These are phyloP conservation scores for Leccinum variicolor DNA, from an alignment of 768 basidiomycete genomes.

Conservation along the genomic window DNA sequence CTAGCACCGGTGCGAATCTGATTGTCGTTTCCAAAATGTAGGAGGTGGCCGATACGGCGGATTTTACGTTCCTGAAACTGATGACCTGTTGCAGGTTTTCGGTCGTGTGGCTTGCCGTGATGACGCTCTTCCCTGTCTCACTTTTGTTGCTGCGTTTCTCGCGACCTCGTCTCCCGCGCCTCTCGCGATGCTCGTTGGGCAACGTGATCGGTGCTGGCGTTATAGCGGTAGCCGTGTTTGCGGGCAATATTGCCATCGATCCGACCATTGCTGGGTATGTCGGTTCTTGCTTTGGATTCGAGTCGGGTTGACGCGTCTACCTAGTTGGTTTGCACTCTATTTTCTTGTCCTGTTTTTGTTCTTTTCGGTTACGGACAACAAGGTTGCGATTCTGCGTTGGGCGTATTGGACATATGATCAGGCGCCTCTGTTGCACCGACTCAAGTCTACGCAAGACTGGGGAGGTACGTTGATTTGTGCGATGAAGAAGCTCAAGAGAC, in stretches of 20 bases:
- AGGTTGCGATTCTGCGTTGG: constrained; percentile 49
- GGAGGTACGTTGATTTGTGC: constrained; percentile 39
- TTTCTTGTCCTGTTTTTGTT: constrained; percentile 45
- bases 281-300: neutral
- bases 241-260: constrained; percentile 59
- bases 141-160: constrained; percentile 62
- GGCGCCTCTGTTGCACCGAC: constrained; percentile 44
- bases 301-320: neutral
- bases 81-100: constrained; percentile 48
- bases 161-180: constrained; percentile 53
- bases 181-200: constrained; percentile 36
- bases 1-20: constrained; percentile 51
- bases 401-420: constrained; percentile 66
- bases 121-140: constrained; percentile 61
- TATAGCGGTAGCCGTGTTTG: constrained; percentile 43
- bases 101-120: constrained; percentile 62
- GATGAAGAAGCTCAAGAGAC: constrained; percentile 47
- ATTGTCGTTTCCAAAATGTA: constrained; percentile 58
- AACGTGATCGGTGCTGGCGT: constrained; percentile 41
- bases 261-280: constrained; percentile 53
- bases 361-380: constrained; percentile 52
- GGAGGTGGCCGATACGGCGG: constrained; percentile 6
- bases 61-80: neutral
- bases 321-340: constrained; percentile 63
- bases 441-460: constrained; percentile 37